Conservation (phyloP, 2,329 filamentous ascomycete species). For the Capronia coronata region DNA sequence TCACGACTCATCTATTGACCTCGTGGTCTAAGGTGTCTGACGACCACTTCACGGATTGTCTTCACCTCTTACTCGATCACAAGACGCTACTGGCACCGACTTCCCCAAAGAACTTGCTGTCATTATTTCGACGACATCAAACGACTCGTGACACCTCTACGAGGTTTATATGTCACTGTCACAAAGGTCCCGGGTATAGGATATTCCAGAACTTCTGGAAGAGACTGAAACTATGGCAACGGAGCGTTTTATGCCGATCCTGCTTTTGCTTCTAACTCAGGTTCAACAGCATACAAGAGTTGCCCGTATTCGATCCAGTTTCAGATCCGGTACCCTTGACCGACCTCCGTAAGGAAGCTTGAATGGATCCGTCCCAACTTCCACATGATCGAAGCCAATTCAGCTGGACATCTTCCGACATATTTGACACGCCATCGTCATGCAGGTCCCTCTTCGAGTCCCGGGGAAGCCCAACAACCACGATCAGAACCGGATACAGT, state of each 20-base stretch:
- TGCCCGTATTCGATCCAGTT: background rate
- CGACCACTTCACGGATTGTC: background rate
- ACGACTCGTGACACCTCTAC: background rate
- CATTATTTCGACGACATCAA: background rate
- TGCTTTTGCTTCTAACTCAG: background rate
- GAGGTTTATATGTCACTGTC: background rate
- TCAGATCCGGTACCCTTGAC: background rate
- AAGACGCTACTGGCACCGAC: background rate
- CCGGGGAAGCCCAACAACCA: background rate
- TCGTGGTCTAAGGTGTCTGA: background rate
- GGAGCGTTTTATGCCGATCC: background rate
- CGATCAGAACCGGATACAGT: slow-evolving; percentile 1
- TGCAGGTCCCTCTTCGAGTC: background rate
- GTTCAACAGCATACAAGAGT: background rate
- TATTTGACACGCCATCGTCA: background rate
- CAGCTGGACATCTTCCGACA: slow-evolving; percentile 5
- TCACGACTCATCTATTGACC: background rate
- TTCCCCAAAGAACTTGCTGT: background rate
- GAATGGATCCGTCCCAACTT: slow-evolving; percentile 1
- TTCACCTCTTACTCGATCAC: background rate
- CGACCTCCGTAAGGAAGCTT: background rate
- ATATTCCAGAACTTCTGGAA: slow-evolving; percentile 35
- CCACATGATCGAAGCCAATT: background rate
- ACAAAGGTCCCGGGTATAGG: background rate
- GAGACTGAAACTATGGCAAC: slow-evolving; percentile 39